Evolutionary conservation across 1,139 yeast species (phyloP), one percentile per base, ranked within the genome.

Genomic region (Taphrina wiesneri): DNA sequence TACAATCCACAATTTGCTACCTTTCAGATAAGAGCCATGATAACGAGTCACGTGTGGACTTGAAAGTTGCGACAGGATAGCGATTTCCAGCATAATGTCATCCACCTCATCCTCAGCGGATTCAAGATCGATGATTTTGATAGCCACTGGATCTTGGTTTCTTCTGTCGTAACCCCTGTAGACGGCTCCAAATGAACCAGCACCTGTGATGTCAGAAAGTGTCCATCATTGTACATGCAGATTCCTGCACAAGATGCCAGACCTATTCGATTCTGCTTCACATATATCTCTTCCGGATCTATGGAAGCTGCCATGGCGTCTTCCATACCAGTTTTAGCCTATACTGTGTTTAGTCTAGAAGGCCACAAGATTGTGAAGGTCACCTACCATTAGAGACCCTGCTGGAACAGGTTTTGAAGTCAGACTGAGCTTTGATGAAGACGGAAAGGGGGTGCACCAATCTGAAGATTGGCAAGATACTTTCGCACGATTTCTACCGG

Each of bases 171-270:
- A 74, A 63, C 91, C 96, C 71, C 80, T 83, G 74, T 85, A 90
- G 53, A 90, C 97, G 73, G 88, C 92, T 17, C 96, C 97, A 78
- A 90, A 90, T 71, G 88, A 88, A 0, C 97, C 97, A 69, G 83
- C 80, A 0, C 97, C 97, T 45, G 88, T 39, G 19, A 23, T 2
- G 0, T 43, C 21, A 63, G 45, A 28, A n/a, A n/a, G 46, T 41
- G 6, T n/a, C 19, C 49, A n/a, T 15, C 13, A 17, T 6, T 11
- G 34, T 11, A 30, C 9, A 11, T 6, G 34, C 6, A 9, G 26
- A 46, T 15, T 23, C 15, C 51, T 30, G 25, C 25, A 7, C 26
- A 6, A 32, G 30, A 47, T 47, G 9, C 36, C 36, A 32, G 36
- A 53, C 67, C 67, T 30, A 65, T 65, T 13, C 57, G 56, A 30